Evolutionary conservation across 805 yeast genomes (phyloP).

Genomic region (Yamadazyma akitaensis): DNA sequence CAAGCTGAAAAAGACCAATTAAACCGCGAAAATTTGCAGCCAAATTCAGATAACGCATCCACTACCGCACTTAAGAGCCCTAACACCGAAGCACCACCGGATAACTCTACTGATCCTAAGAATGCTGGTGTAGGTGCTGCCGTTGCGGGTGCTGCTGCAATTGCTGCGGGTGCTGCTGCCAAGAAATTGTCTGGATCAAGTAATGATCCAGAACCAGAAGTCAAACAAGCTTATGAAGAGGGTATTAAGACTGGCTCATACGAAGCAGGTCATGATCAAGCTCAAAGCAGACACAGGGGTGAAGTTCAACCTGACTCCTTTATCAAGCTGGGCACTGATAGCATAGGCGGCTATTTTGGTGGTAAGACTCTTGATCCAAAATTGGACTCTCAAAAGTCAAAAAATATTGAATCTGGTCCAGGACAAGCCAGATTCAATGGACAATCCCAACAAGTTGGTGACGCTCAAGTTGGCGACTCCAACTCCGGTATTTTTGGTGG

Average conservation of each 20-base stretch:
- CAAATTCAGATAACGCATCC: slow-evolving; percentile 9
- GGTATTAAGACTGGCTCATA: slow-evolving; percentile 18
- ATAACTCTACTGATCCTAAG: not conserved
- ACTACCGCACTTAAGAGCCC: slow-evolving; percentile 13
- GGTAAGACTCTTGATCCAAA: slow-evolving; percentile 13
- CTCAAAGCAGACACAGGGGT: not conserved
- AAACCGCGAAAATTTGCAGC: not conserved
- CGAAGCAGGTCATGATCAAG: slow-evolving; percentile 16
- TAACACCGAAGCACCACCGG: slow-evolving; percentile 9
- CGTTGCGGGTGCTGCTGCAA: slow-evolving; percentile 13
- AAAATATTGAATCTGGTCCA: not conserved
- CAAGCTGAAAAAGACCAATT: not conserved
- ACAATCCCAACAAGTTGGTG: not conserved
- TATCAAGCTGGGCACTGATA: not conserved
- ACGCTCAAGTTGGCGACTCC: slow-evolving; percentile 3
- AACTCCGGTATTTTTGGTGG: slow-evolving; percentile 16
- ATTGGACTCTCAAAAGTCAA: not conserved
- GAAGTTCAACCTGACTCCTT: slow-evolving; percentile 3
- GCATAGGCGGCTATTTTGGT: not conserved
- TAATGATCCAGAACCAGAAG: not conserved
- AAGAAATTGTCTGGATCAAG: not conserved
- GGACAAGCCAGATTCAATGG: not conserved
- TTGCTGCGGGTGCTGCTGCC: slow-evolving; percentile 7
- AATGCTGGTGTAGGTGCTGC: slow-evolving; percentile 14
- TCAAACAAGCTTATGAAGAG: slow-evolving; percentile 16